Percentiles rank a stretch among this genome's conserved stretches.
Conservation (phyloP, 768 basidiomycete genomes). For the Phaeotremella fagi region DNA sequence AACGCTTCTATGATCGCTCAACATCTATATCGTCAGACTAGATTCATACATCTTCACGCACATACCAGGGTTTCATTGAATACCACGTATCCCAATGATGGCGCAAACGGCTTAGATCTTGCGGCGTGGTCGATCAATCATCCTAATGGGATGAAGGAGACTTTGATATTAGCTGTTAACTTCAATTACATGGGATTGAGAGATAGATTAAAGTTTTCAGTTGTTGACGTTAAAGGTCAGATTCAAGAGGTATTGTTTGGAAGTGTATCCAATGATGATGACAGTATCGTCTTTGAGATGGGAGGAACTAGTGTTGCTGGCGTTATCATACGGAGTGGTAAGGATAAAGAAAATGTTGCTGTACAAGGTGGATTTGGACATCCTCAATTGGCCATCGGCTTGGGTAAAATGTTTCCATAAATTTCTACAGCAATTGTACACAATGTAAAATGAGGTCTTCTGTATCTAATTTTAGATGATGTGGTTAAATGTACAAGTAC, state of each 20-base stretch:
- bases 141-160: slow-evolving; percentile 5
- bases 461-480: too few relatives aligned
- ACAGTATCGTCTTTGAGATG: slow-evolving; percentile 6
- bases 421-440: too few relatives aligned
- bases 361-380: neutral
- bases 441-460: too few relatives aligned
- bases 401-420: neutral
- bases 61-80: slow-evolving; percentile 7
- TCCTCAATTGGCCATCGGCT: neutral
- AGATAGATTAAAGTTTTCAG: slow-evolving; percentile 1
- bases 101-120: slow-evolving; percentile 19
- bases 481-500: too few relatives aligned
- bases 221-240: slow-evolving; percentile 1
- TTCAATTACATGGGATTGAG: slow-evolving; percentile 8
- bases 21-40: slow-evolving; percentile 8
- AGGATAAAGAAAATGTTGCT: neutral
- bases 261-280: slow-evolving; percentile 1
- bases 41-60: slow-evolving; percentile 11
- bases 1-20: slow-evolving; percentile 17
- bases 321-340: slow-evolving; percentile 7
- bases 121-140: slow-evolving; percentile 10
- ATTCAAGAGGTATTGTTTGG: slow-evolving; percentile 20
- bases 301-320: slow-evolving; percentile 15
- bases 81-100: slow-evolving; percentile 5
- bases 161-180: slow-evolving; percentile 18